A percentile compares a stretch with the other conserved stretches of the same genome.
These are phyloP conservation scores for Xylaria digitata DNA, from an alignment of 2,329 filamentous ascomycete genomes.

Conservation along the genomic window DNA sequence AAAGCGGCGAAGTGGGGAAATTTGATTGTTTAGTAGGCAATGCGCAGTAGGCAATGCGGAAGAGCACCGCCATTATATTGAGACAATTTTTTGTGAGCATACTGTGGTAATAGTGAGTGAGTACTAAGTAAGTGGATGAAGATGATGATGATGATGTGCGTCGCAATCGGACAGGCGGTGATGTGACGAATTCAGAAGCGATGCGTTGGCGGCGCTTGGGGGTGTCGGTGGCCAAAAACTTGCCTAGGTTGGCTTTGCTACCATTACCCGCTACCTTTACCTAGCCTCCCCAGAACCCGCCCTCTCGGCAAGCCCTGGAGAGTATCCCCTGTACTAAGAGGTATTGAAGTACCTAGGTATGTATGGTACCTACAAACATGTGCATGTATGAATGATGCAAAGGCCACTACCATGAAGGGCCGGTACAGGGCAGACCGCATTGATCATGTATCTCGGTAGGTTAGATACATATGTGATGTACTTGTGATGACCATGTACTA, in stretches of 20 bases:
- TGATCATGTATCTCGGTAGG: too few relatives aligned
- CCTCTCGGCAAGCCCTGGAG: slow-evolving; percentile 18
- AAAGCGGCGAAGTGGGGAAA: slow-evolving; percentile 24
- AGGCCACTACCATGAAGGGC: too few relatives aligned
- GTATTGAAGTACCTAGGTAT: background rate
- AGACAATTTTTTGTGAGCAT: slow-evolving; percentile 3
- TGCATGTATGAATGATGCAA: background rate
- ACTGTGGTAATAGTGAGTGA: background rate
- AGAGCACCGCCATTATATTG: slow-evolving; percentile 31
- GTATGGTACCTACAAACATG: background rate
- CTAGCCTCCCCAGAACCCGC: background rate
- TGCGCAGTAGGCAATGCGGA: slow-evolving; percentile 32
- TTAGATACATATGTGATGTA: background rate
- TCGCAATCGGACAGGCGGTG: slow-evolving; percentile 38
- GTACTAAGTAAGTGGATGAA: background rate
- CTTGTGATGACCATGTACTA: background rate
- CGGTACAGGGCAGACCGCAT: background rate
- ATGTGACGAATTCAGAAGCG: slow-evolving; percentile 38
- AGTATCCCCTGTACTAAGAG: background rate
- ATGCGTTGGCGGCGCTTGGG: slow-evolving; percentile 39
- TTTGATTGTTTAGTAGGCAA: slow-evolving; percentile 19
- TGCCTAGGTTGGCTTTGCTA: slow-evolving; percentile 19
- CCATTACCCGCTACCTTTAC: background rate
- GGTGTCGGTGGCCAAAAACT: slow-evolving; percentile 38
- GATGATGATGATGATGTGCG: slow-evolving; percentile 28